Conservation (phyloP, 495 filamentous ascomycete genomes). For the Lophium mytilinum region DNA sequence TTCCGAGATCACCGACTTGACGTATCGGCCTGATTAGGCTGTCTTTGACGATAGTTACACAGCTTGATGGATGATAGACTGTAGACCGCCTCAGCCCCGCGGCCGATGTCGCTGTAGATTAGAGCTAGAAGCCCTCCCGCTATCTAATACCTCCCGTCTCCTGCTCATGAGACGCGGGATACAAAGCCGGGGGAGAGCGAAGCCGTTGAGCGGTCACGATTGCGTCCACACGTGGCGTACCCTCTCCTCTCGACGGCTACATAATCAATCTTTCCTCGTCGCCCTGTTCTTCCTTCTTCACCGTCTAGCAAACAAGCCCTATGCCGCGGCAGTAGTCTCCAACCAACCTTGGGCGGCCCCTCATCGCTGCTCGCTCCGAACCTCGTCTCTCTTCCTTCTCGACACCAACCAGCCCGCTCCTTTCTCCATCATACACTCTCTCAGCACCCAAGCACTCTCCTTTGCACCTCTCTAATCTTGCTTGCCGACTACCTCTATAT, state of each 20-base stretch:
- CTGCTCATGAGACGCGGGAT: slow-evolving; percentile 51
- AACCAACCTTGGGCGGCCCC: background rate
- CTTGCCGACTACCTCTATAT: background rate
- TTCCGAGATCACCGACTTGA: too few species aligned
- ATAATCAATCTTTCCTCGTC: slow-evolving; percentile 1
- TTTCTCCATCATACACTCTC: slow-evolving; percentile 12
- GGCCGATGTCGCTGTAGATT: too few species aligned
- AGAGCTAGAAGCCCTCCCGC: slow-evolving; percentile 43
- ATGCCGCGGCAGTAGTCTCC: background rate
- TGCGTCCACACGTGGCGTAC: background rate
- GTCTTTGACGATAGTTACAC: too few species aligned
- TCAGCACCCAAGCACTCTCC: background rate
- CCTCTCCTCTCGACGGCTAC: slow-evolving; percentile 11
- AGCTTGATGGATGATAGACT: too few species aligned
- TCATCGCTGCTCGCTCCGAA: slow-evolving; percentile 7
- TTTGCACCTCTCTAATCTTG: slow-evolving; percentile 3
- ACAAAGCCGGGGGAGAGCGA: slow-evolving; percentile 66
- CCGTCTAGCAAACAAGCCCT: slow-evolving; percentile 4
- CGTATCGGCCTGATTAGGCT: too few species aligned
- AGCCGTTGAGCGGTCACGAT: slow-evolving; percentile 14
- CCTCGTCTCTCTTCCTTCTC: slow-evolving; percentile 17
- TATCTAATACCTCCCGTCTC: slow-evolving; percentile 64
- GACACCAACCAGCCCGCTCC: slow-evolving; percentile 21
- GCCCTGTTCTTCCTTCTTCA: slow-evolving; percentile 1
- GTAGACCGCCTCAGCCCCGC: too few species aligned